Conservation (phyloP, 176 grass and related monocot genomes). For the Ensete glaucum region DNA sequence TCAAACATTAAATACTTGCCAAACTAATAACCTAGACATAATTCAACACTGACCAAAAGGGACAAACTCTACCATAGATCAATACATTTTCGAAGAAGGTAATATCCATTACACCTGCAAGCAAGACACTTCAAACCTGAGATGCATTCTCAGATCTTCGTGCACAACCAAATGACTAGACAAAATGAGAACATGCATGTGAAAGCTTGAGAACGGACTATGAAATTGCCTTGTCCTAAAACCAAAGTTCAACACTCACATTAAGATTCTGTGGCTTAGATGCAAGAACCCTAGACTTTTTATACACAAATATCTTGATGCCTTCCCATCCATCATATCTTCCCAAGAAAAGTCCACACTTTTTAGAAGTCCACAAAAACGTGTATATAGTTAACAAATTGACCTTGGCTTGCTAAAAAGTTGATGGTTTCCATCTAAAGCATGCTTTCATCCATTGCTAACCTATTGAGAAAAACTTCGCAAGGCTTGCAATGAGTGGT, state of each 20-base stretch:
- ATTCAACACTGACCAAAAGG: no score
- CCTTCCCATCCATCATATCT: background rate
- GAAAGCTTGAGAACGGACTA: background rate
- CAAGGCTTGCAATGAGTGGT: background rate
- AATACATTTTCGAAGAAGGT: background rate
- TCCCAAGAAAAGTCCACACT: background rate
- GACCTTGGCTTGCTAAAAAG: background rate
- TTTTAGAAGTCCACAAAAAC: background rate
- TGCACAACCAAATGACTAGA: background rate
- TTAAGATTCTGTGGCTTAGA: background rate
- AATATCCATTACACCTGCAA: background rate
- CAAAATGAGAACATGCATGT: background rate
- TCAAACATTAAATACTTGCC: no score
- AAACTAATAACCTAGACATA: no score
- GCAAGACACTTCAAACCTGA: background rate
- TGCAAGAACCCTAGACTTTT: background rate
- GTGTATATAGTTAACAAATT: background rate
- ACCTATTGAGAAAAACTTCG: background rate
- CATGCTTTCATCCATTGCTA: background rate
- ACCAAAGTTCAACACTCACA: background rate
- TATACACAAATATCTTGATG: background rate
- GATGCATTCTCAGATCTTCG: background rate
- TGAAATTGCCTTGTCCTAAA: background rate
- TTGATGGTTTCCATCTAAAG: background rate
- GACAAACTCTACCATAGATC: background rate